Evolutionary conservation across 192 early-diverging fungal species (phyloP), one percentile per base, ranked within the genome.

Genomic region (Funneliformis mosseae): DNA sequence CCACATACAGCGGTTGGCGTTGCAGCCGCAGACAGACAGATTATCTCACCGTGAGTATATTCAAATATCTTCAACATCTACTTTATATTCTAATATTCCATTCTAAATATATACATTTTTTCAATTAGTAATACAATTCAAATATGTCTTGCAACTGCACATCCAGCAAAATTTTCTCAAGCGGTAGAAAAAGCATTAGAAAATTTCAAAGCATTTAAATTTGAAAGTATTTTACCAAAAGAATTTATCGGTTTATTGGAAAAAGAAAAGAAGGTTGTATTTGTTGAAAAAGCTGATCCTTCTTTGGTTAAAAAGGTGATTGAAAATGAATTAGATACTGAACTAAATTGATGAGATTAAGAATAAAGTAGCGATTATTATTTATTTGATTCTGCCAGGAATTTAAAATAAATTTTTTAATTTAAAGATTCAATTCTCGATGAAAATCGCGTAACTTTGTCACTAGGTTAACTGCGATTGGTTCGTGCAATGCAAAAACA

Each of bases 1-100:
- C 97, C 97, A 28, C 97, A 99, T 78, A 99, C 97, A 2, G 96
- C 97, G 7, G 96, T 99, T 68, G 97, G 97, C 80, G 93, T 99
- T 38, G 87, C 88, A 46, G 94, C 95, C 11, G 95, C 95, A 8
- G 95, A 98, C 74, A 81, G 71, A 16, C 60, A 89, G 63, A 41
- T 41, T 14, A 61, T 45, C n/a, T n/a, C 18, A 27, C 42, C n/a
- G 70, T 46, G 5, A 46, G 42, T 72, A 12, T 27, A 25, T 46
- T 12, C 74, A 4, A 62, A 68, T 7, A 46, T 82, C 0, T 76
- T 80, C 61, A 74, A 82, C 61, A 76, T 63, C 43, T 50, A 23
- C 25, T 76, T 27, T 41, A 77, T 79, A 27, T 81, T 82, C 33
- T 61, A 80, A 33, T 69, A 81, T 68, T 38, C 18, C 59, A 71